Evolutionary conservation across 345 rosid species (phyloP).

Genomic region (Diplotaxis tenuifolia): DNA sequence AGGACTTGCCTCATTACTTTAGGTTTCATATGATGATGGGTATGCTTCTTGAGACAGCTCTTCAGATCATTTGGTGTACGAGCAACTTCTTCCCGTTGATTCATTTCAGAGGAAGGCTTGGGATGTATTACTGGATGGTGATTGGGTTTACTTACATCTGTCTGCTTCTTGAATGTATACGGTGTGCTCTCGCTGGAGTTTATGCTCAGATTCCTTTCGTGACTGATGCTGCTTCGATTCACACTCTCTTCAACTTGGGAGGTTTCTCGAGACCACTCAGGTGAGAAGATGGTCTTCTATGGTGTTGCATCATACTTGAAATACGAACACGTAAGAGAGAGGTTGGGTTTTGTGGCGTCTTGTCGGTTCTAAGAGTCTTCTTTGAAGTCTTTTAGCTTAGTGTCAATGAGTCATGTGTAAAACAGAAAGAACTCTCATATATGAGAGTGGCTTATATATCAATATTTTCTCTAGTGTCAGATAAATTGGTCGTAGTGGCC

Average conservation of each 20-base stretch:
- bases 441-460: neutral
- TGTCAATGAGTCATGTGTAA: conserved; percentile 18
- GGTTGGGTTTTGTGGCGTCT: conserved; percentile 7
- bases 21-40: conserved; percentile 94
- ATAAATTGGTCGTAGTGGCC: neutral
- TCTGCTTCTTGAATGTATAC: conserved; percentile 56
- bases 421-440: conserved; percentile 10
- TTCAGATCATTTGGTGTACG: conserved; percentile 62
- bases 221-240: conserved; percentile 72
- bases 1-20: conserved; percentile 69
- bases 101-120: conserved; percentile 63
- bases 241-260: conserved; percentile 62
- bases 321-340: conserved; percentile 11
- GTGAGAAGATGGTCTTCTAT: conserved; percentile 12
- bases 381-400: conserved; percentile 19
- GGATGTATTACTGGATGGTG: conserved; percentile 67
- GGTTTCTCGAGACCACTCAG: conserved; percentile 47
- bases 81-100: conserved; percentile 77
- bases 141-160: conserved; percentile 59
- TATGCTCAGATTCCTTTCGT: conserved; percentile 61
- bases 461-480: neutral
- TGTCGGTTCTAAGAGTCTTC: neutral
- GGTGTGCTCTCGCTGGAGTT: conserved; percentile 64
- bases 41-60: conserved; percentile 62
- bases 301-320: conserved; percentile 5